These are phyloP conservation scores for Phytophthora fragariae DNA, from an alignment of 352 stramenopile species.

Conservation along the genomic window DNA sequence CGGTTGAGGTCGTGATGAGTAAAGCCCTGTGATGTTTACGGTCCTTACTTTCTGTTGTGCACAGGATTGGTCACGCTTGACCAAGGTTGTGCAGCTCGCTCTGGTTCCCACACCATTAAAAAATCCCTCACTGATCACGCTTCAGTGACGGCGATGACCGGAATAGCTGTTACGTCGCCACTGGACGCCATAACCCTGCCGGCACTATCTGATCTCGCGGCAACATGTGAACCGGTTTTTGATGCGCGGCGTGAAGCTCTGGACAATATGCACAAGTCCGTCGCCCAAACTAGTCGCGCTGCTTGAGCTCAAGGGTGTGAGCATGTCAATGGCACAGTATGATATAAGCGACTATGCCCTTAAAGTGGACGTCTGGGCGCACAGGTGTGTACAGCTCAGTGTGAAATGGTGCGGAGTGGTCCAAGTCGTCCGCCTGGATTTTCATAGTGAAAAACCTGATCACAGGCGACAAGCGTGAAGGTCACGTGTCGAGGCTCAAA, in stretches of 20 bases:
- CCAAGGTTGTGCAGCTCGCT: background rate
- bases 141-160: background rate
- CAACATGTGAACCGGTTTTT: background rate
- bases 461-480: background rate
- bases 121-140: background rate
- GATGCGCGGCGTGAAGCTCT: background rate
- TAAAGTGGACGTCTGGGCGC: background rate
- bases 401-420: background rate
- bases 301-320: no score
- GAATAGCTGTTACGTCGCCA: background rate
- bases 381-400: background rate
- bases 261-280: no score
- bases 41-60: background rate
- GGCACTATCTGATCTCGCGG: background rate
- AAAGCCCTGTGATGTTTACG: background rate
- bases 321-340: no score
- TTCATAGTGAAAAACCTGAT: background rate
- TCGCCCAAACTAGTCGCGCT: no score
- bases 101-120: background rate
- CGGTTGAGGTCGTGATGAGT: background rate
- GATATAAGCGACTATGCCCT: background rate
- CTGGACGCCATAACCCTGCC: background rate
- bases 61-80: background rate
- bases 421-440: background rate
- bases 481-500: background rate